These are phyloP conservation scores for Solanum hybrid DNA, from an alignment of 305 asterid species.

Conservation along the genomic window DNA sequence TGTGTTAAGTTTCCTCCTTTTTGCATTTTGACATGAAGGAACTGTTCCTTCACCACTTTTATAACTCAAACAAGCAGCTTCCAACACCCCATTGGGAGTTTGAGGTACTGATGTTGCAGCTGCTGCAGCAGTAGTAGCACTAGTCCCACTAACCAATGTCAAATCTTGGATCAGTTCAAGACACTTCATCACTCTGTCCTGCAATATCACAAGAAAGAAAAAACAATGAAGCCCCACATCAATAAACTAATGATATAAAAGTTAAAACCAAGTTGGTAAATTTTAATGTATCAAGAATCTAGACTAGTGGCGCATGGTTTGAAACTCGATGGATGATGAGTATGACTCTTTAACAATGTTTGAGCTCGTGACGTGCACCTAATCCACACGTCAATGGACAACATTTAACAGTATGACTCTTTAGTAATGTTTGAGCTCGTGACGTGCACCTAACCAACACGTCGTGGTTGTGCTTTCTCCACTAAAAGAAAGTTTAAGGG, in stretches of 20 bases:
- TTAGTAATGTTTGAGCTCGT: background rate
- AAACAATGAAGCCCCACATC: background rate
- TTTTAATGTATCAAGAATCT: background rate
- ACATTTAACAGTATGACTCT: background rate
- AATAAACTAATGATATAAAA: background rate
- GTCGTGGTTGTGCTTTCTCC: background rate
- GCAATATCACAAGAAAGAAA: slow-evolving; percentile 9
- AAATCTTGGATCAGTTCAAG: slow-evolving; percentile 39
- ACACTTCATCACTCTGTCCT: slow-evolving; percentile 60
- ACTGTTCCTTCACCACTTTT: slow-evolving; percentile 36
- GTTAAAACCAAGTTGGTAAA: background rate
- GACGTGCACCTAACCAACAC: background rate
- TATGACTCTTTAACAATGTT: background rate
- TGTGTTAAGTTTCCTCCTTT: slow-evolving; percentile 47
- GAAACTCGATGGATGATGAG: background rate
- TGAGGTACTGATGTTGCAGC: slow-evolving; percentile 16
- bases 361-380: background rate
- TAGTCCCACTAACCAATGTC: slow-evolving; percentile 24
- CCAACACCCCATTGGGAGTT: slow-evolving; percentile 57
- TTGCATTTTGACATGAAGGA: slow-evolving; percentile 37
- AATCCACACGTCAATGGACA: background rate
- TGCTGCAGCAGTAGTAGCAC: slow-evolving; percentile 2
- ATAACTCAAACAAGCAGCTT: slow-evolving; percentile 45
- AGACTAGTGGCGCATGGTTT: background rate
- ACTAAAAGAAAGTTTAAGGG: background rate